Conservation (phyloP, 2,329 filamentous ascomycete species). For the Akanthomyces muscarius region DNA sequence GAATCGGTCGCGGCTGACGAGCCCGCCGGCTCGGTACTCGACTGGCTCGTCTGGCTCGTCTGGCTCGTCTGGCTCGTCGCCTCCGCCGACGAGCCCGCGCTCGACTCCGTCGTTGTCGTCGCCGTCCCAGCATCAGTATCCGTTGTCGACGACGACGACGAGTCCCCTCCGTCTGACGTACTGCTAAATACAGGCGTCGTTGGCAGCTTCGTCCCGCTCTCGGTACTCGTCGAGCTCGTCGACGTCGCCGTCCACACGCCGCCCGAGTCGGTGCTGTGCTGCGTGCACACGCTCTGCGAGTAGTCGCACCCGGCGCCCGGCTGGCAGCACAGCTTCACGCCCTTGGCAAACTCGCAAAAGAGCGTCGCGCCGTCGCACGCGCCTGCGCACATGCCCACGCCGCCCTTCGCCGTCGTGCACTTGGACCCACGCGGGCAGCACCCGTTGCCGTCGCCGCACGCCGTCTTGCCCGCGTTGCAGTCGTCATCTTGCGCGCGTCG, state of each 20-base stretch:
- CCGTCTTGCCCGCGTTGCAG: constrained; percentile 11
- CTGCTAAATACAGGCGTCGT: constrained; percentile 8
- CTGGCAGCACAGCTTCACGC: constrained; percentile 12
- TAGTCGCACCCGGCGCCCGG: constrained; percentile 13
- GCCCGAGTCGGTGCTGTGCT: background rate
- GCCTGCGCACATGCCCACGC: constrained; percentile 12
- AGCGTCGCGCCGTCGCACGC: constrained; percentile 7
- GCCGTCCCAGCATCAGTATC: background rate
- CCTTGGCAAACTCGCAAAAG: constrained; percentile 2
- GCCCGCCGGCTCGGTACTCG: background rate
- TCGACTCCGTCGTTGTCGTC: background rate
- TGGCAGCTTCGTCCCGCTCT: background rate
- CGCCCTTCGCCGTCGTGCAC: constrained; percentile 10
- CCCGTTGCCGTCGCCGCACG: constrained; percentile 14
- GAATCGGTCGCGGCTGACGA: background rate
- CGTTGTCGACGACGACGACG: background rate
- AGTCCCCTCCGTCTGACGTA: background rate
- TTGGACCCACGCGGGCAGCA: constrained; percentile 6
- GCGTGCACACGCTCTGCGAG: constrained; percentile 11
- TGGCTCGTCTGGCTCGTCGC: background rate
- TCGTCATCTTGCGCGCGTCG: background rate
- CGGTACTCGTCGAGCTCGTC: background rate
- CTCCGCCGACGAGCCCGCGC: background rate
- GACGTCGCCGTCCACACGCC: constrained; percentile 3
- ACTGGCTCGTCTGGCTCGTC: background rate